Evolutionary conservation across 1,139 yeast species (phyloP), one percentile per base, ranked within the genome.

Genomic region (Kodamaea fungicola): DNA sequence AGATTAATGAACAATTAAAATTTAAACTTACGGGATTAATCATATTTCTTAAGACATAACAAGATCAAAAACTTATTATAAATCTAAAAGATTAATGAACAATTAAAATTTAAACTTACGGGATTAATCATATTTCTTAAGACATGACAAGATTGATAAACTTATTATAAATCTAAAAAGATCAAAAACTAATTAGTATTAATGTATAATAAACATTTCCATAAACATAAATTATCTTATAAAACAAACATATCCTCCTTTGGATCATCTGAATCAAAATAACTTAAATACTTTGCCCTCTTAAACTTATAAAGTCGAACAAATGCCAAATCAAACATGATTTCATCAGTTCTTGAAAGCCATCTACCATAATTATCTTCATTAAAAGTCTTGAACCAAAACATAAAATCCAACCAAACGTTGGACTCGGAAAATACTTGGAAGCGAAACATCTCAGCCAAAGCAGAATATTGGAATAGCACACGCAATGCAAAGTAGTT

Each of bases 371-470:
- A 49, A 4, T 33, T 33, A 6, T 41, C 36, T 9, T 35, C 39
- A 31, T 45, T 51, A 30, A 42, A 42, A 4, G 41, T 37, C 28
- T 38, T 46, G 45, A 45, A 64, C 64, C 63, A 57, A 2, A 25
- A 8, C 12, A 58, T 43, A 37, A 41, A 63, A 28, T 62, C 65
- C 10, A 44, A 27, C 67, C 68, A 65, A 28, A 62, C 43, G 34
- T 54, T 61, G 7, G 40, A 30, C 1, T 46, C 35, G 7, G 38
- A 37, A 38, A 44, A 50, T 8, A 62, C 33, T 34, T 50, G 53
- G 33, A 62, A 59, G 10, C 58, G 43, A 12, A 52, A 44, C 35
- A 57, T 39, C 8, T 50, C 36, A 28, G 48, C 42, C 6, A 63
- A 39, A 23, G 54, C 42, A 3, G 58, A 33, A 39, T 52, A 64